A percentile compares a stretch with the other conserved stretches of the same genome.
phyloP scores from a whole-genome alignment of 495 filamentous ascomycete species.

The Hypoxylon intermedium region DNA sequence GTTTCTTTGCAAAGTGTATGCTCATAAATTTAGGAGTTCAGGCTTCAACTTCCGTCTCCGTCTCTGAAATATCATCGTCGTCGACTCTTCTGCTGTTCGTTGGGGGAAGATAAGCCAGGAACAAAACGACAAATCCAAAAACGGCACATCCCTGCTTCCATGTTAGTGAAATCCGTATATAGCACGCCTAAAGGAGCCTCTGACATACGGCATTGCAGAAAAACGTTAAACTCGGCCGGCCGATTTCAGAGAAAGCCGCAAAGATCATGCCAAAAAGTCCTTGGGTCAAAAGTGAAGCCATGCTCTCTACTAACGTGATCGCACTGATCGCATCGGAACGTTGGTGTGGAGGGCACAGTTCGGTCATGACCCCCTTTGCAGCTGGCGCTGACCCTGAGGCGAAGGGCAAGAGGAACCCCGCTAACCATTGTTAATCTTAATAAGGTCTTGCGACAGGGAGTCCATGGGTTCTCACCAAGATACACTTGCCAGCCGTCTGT shows the following conservation, averaged over 20 bases:
- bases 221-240: constrained; percentile 59
- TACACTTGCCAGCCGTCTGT: constrained; percentile 63
- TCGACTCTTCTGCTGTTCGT: constrained; percentile 50
- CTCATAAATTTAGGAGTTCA: constrained; percentile 2
- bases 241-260: constrained; percentile 56
- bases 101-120: constrained; percentile 58
- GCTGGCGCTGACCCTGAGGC: constrained; percentile 63
- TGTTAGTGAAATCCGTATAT: not conserved
- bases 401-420: constrained; percentile 58
- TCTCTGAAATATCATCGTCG: constrained; percentile 37
- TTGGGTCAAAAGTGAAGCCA: constrained; percentile 58
- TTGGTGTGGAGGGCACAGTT: constrained; percentile 56
- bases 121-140: constrained; percentile 53
- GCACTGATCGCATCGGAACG: constrained; percentile 63
- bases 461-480: constrained; percentile 42
- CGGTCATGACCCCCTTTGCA: constrained; percentile 64
- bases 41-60: constrained; percentile 12
- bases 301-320: constrained; percentile 62
- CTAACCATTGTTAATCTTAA: constrained; percentile 27
- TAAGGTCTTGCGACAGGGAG: not conserved
- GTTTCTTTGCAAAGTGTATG: too few relatives aligned
- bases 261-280: constrained; percentile 63
- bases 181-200: not conserved
- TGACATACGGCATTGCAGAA: constrained; percentile 60
- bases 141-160: constrained; percentile 50